Base-by-base conservation (phyloP, 495 filamentous ascomycete genomes). In the Neurospora sp. region DNA sequence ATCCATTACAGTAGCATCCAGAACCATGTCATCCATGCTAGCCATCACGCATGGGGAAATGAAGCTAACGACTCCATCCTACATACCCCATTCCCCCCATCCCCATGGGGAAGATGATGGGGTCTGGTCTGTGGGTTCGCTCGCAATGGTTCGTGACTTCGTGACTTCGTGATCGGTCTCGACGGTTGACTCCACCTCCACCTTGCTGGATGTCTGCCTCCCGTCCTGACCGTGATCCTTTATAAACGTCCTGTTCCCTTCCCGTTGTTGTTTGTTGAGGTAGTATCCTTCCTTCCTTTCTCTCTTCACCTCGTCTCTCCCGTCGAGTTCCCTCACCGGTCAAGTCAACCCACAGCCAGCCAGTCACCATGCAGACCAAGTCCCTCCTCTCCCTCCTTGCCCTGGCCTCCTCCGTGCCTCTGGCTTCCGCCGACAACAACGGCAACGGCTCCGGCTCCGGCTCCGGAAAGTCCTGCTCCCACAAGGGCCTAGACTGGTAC, bases 401-500 rank as follows among this genome's bases (percentile, higher is more conserved):
- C 39, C 69, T 76, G 22, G 71, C 75, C 59, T 39, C 74, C 6
- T 31, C 74, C 6, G 42, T 74, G 69, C 73, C 73, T 31, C 38
- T 72, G 10, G 70, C 68, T 53, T 42, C 71, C 8, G 75, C 75
- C 12, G 16, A 40, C 20, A 73, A 37, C 35, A 37, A 37, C 31
- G 31, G 40, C 59, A 39, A 39, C 2, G 70, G 72, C 68, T 59
- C 69, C 37, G 74, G 72, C 27, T 22, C 39, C 12, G 20, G 31
- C 7, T 39, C 14, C 69, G 44, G 71, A 31, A 61, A 70, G 44
- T 31, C 69, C 22, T 45, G 39, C 27, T 61, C 71, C 37, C 70
- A 73, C 27, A 38, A 71, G 22, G 74, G 74, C 8, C 76, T 81
- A 41, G 75, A 85, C 71, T 71, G 75, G 27, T 73, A 80, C 20